Evolutionary conservation across 352 stramenopile species (phyloP), one percentile per base, ranked within the genome.

Genomic region (Discostella stelligera): DNA sequence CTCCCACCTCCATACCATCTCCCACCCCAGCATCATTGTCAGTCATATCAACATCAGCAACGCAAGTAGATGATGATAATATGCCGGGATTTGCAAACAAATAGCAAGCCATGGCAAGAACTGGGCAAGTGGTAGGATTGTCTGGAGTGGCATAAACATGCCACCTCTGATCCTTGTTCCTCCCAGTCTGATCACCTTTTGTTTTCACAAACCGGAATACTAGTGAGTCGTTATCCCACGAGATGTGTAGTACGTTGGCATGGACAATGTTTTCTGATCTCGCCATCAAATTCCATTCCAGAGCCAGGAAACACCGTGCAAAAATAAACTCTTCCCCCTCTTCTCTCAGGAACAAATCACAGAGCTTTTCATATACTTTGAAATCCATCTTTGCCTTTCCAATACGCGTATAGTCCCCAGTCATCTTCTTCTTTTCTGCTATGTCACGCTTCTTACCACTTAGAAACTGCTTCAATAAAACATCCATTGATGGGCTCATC

Each of bases 131-230:
- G 20, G 18, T 14, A 18, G 76, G 76, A 13, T 73, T 70, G 0
- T 70, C 8, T n/a, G 76, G 76, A 16, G 68, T 83, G 25, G 69
- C 69, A 69, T 80, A 83, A n/a, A 72, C 65, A 73, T 83, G 76
- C 76, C 76, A 83, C 30, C 41, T 25, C 13, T 44, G 52, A 66
- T 70, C 58, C 2, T 13, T 37, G 16, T 63, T 41, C 32, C 62
- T 30, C 18, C 65, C 66, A 39, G 18, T 67, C 53, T 80, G 65
- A 13, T 75, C 11, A 44, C 41, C 30, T 56, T 83, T 83, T 16
- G 56, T 58, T 58, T 74, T 71, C 21, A 66, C 56, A 70, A 83
- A 77, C 18, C 61, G 11, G 69, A 77, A 77, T 14, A 56, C 39
- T 14, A 77, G n/a, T 13, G 18, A 49, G 37, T 70, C 69, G 13